phyloP scores from a whole-genome alignment of 2,329 filamentous ascomycete genomes.

The Cladosporium austrohemisphaericum region DNA sequence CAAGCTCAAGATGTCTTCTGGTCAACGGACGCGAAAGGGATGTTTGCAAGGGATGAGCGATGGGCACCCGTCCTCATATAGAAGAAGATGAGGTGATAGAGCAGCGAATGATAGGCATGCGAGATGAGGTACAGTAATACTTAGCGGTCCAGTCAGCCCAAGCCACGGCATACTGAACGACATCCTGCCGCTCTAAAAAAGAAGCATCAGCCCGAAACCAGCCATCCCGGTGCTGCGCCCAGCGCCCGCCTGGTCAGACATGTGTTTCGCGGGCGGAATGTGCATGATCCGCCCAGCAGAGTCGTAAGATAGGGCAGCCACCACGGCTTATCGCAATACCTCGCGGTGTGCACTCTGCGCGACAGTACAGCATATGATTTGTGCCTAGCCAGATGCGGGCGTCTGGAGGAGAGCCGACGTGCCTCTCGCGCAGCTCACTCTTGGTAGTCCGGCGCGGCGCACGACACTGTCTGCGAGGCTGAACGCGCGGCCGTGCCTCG shows the following conservation, averaged over 20 bases:
- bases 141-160: conserved; percentile 4
- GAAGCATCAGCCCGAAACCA: conserved; percentile 7
- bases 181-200: conserved; percentile 4
- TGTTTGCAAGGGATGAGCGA: neutral
- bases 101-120: neutral
- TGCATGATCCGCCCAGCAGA: neutral
- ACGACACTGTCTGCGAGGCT: neutral
- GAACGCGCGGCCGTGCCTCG: conserved; percentile 6
- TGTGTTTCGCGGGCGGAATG: conserved; percentile 7
- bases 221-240: conserved; percentile 14
- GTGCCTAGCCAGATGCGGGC: conserved; percentile 4
- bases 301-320: neutral
- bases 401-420: conserved; percentile 8
- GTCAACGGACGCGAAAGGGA: no score
- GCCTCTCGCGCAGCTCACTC: conserved; percentile 2
- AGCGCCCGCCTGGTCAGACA: conserved; percentile 8
- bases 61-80: neutral
- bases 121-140: conserved; percentile 9
- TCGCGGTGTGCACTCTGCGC: no score
- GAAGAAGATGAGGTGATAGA: neutral
- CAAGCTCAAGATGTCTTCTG: neutral
- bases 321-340: conserved; percentile 6
- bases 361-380: neutral
- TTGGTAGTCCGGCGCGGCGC: conserved; percentile 14
- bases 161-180: conserved; percentile 5